Percentiles rank a stretch among this genome's conserved stretches.
These are phyloP conservation scores for Geotrichum restrictum DNA, from an alignment of 1,139 yeast species.

Conservation along the genomic window DNA sequence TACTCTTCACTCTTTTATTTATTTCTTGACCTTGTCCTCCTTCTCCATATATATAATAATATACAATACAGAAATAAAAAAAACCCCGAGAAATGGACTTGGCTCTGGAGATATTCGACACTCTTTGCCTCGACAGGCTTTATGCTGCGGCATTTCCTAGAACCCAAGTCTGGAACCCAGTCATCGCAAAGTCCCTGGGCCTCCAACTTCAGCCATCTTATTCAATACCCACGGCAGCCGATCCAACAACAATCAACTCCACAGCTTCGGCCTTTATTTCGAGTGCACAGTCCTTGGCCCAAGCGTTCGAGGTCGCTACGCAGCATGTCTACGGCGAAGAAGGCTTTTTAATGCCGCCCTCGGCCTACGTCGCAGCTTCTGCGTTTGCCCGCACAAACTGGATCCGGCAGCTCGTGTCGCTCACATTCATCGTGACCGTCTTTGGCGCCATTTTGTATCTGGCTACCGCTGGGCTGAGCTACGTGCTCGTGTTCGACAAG, in stretches of 20 bases:
- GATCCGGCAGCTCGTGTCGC: slow-evolving; percentile 63
- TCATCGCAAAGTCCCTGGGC: slow-evolving; percentile 14
- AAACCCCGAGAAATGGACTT: slow-evolving; percentile 61
- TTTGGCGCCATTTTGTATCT: slow-evolving; percentile 84
- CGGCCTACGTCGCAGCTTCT: slow-evolving; percentile 57
- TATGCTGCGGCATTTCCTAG: slow-evolving; percentile 59
- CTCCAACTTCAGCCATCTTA: slow-evolving; percentile 3
- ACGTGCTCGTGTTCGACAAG: slow-evolving; percentile 74
- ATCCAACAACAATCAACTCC: no score
- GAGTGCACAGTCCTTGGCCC: slow-evolving; percentile 17
- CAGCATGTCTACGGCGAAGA: slow-evolving; percentile 46
- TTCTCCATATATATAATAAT: no score
- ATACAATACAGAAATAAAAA: neutral
- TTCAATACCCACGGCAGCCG: neutral
- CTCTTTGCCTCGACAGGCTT: slow-evolving; percentile 62
- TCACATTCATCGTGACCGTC: slow-evolving; percentile 67
- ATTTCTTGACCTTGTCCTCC: neutral
- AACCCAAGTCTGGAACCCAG: slow-evolving; percentile 11
- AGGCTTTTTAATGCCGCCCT: slow-evolving; percentile 48
- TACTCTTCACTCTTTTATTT: no score
- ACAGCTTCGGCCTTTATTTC: slow-evolving; percentile 7
- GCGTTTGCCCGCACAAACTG: slow-evolving; percentile 66
- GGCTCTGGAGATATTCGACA: slow-evolving; percentile 74
- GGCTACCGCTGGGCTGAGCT: slow-evolving; percentile 70
- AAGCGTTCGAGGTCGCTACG: slow-evolving; percentile 15